These are phyloP conservation scores for Leccinum pachyderme DNA, from an alignment of 1,284 basidiomycete genomes.

Conservation along the genomic window DNA sequence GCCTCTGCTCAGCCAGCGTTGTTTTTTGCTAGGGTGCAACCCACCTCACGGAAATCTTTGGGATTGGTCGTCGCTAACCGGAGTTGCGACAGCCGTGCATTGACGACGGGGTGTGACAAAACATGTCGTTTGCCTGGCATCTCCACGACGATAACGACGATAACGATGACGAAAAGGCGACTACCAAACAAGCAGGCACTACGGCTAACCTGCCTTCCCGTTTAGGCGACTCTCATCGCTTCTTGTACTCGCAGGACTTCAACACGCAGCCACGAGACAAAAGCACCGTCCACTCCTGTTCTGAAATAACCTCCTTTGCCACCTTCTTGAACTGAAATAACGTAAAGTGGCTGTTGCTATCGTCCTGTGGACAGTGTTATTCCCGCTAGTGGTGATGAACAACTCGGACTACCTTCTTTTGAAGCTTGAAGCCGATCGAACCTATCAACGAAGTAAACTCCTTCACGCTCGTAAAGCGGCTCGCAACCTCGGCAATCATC, in stretches of 20 bases:
- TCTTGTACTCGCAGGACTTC: slow-evolving; percentile 97
- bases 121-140: slow-evolving; percentile 45
- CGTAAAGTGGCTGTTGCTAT: slow-evolving; percentile 85
- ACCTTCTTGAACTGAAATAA: slow-evolving; percentile 83
- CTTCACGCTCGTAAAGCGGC: slow-evolving; percentile 74
- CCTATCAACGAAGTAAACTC: slow-evolving; percentile 74
- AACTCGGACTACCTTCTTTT: slow-evolving; percentile 66
- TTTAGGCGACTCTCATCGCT: slow-evolving; percentile 51
- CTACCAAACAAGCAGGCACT: background rate
- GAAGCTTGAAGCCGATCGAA: slow-evolving; percentile 79
- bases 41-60: slow-evolving; percentile 79
- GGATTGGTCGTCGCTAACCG: slow-evolving; percentile 59
- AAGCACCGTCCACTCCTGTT: slow-evolving; percentile 67
- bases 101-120: slow-evolving; percentile 71
- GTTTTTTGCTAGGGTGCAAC: slow-evolving; percentile 7
- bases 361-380: slow-evolving; percentile 51
- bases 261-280: slow-evolving; percentile 62
- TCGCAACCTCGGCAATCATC: slow-evolving; percentile 94
- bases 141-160: slow-evolving; percentile 4
- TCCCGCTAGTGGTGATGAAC: background rate
- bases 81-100: slow-evolving; percentile 69
- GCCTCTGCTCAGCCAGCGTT: slow-evolving; percentile 3
- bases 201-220: background rate
- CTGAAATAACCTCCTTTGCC: slow-evolving; percentile 43
- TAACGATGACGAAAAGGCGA: background rate